Base-by-base conservation (phyloP, 2,329 filamentous ascomycete species). In the Colletotrichum somersetense region DNA sequence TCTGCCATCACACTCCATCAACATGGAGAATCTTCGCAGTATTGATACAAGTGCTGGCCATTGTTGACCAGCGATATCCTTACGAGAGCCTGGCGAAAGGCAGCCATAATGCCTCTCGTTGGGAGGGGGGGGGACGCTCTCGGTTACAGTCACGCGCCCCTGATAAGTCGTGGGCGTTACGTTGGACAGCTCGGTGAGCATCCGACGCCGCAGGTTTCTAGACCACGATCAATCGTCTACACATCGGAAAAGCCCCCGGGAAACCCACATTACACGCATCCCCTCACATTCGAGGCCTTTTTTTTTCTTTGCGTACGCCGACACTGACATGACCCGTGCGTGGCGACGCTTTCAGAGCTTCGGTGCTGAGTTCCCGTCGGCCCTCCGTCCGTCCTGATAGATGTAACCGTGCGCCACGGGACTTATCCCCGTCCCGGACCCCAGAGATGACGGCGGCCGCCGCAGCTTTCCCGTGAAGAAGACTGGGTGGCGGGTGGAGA, bases 401-500 rank as follows among this genome's bases (percentile, higher is more conserved):
- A 87, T 82, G 76, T 92, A 92, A 1, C 90, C 90, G 53, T 87
- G 82, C 23, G 89, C 89, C 4, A 91, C 86, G 0, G 90, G 89
- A 73, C 80, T 89, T 12, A 75, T 77, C 8, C 69, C 52, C 18
- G 66, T 33, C 16, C 66, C 76, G 8, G 73, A 66, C 33, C 76
- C 77, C 71, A 75, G 71, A 52, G 70, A 75, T 30, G 86, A 83
- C 6, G 89, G 87, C 3, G 87, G 85, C 76, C 86, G 88, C 70
- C 87, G 87, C 62, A 93, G 81, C 63, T 86, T 85, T 40, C 89
- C 84, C 0, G 92, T 92, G 82, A 95, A 94, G 82, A 95, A 95
- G 1, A 94, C 92, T 0, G 93, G 93, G 75, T 95, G 93, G 35
- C 89, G 83, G 50, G 85, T 85, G 1, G 92, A 89, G 12, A 89